Base-by-base conservation (phyloP, 257 asterid genomes). In the Coffea eugenioides region DNA sequence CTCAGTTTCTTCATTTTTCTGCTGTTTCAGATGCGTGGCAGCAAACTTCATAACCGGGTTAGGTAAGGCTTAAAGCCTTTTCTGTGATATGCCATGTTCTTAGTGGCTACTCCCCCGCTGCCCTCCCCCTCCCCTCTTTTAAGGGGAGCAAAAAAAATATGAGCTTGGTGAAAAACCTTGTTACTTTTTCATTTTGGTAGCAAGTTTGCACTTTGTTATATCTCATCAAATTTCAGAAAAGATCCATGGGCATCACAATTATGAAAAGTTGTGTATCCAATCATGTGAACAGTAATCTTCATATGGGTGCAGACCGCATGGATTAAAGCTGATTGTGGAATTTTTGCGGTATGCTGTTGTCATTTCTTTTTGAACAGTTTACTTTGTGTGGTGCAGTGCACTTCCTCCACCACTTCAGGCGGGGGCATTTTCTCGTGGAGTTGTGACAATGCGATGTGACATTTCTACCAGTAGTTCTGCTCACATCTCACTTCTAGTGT, bases 401-500 rank as follows among this genome's bases (percentile, higher is more conserved):
- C 91, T 94, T 79, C 99, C 99, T 80, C 99, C 99, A 73, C 99
- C 98, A 45, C 98, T 96, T 84, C 97, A 96, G 89, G 98, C 97
- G 71, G 97, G 90, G 81, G 86, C 93, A 73, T 90, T 96, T 88
- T 94, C 98, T 75, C 99, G 98, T 77, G 98, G 97, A 80, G 98
- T 96, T 7, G 97, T 96, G 69, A 96, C 98, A 12, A 96, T 96
- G 99, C 85, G 98, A 67, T 96, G 99, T 81, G 99, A 96, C 85
- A 77, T 96, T 79, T 90, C 99, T 8, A 96, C 99, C 74, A 87
- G 93, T 90, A 94, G 96, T 88, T 94, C 94, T 18, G 92, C 97
- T 68, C 98, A 96, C 87, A 91, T 96, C 77, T 96, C 99, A 69
- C 97, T 96, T 76, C 85, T 96, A 82, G 94, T 96, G 71, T 96